A percentile compares a stretch with the other conserved stretches of the same genome.
phyloP scores from a whole-genome alignment of 495 filamentous ascomycete genomes.

The Neurospora sp. region DNA sequence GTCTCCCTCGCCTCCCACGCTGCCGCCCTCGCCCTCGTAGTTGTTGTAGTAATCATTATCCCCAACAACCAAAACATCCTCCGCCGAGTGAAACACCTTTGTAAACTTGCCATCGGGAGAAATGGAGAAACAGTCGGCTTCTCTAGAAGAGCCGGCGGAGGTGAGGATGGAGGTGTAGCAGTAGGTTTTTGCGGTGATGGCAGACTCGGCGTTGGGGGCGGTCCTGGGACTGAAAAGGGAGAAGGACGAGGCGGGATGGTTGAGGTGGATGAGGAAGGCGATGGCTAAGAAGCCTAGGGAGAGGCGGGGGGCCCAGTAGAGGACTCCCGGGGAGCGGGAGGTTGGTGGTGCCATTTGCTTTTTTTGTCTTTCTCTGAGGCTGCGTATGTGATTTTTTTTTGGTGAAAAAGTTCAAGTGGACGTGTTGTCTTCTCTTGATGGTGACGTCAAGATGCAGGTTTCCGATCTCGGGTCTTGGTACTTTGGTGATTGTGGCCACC shows the following conservation, averaged over 20 bases:
- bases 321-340: background rate
- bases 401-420: background rate
- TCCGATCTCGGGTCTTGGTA: background rate
- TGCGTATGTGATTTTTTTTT: background rate
- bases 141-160: conserved; percentile 4
- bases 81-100: conserved; percentile 14
- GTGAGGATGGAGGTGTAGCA: conserved; percentile 26
- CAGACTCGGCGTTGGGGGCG: background rate
- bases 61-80: background rate
- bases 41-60: background rate
- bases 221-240: conserved; percentile 1
- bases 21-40: no score
- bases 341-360: background rate
- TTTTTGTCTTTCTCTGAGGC: background rate
- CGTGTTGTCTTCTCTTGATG: background rate
- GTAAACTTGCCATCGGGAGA: conserved; percentile 21
- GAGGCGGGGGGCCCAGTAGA: conserved; percentile 12
- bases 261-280: conserved; percentile 9
- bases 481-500: background rate
- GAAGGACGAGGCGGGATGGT: conserved; percentile 6
- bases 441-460: background rate
- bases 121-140: conserved; percentile 36
- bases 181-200: conserved; percentile 15
- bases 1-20: no score
- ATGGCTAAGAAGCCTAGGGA: conserved; percentile 12